These are phyloP conservation scores for Betula pendula DNA, from an alignment of 306 rosid genomes.

Conservation along the genomic window DNA sequence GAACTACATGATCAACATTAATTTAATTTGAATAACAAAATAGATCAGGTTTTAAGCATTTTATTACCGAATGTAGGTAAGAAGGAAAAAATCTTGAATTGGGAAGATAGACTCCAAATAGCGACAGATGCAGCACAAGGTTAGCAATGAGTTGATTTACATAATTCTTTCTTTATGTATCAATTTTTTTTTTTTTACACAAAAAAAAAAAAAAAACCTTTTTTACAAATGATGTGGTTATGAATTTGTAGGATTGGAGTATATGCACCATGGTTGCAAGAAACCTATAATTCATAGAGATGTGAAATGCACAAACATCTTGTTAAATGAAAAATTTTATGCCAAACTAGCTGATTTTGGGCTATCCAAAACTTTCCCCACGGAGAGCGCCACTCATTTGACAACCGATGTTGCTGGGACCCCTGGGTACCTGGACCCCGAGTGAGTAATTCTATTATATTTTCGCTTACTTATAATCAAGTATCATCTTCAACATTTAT, in stretches of 20 bases:
- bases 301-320: conserved; percentile 51
- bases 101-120: conserved; percentile 51
- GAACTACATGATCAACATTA: neutral
- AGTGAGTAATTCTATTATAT: conserved; percentile 30
- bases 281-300: conserved; percentile 49
- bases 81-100: conserved; percentile 25
- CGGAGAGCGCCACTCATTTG: conserved; percentile 32
- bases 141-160: neutral
- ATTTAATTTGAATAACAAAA: neutral
- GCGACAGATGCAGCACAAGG: conserved; percentile 51
- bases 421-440: conserved; percentile 44
- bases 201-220: too few species aligned
- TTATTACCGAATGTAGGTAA: conserved; percentile 17
- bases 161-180: too few species aligned
- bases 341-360: conserved; percentile 58
- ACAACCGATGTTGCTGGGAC: conserved; percentile 45
- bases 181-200: too few species aligned
- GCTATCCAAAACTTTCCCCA: conserved; percentile 37
- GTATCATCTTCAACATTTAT: too few species aligned
- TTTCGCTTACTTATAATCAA: too few species aligned
- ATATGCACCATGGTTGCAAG: conserved; percentile 53
- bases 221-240: neutral
- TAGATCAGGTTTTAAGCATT: neutral
- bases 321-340: conserved; percentile 35
- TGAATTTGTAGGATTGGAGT: conserved; percentile 49